Base-by-base conservation (phyloP, 202 grass and related monocot genomes). In the Elaeis oleifera region DNA sequence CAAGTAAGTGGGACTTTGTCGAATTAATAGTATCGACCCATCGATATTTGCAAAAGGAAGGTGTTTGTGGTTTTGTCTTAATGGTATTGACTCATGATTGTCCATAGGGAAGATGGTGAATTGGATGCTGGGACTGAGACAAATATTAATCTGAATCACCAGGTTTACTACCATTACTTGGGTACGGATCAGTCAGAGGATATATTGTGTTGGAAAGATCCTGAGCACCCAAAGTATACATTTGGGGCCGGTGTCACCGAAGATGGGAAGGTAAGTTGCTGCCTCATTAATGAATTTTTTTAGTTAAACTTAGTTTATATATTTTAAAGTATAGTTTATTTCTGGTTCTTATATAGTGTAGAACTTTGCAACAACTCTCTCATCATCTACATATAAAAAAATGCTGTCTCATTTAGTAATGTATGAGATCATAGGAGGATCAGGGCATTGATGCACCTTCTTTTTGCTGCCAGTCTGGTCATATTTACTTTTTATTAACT, bases 131-230 rank as follows among this genome's bases (percentile, higher is more conserved):
- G 92, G 44, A 96, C 92, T 22, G 84, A 96, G 76, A 96, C 87
- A 64, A 83, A 89, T 76, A 89, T 96, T 49, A 96, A 90, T 79
- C 68, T 91, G 60, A 89, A 96, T 79, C 92, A 96, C 24, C 78
- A 90, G 78, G 61, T 96, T 31, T 91, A 91, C 58, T 91, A 96
- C 59, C 92, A 96, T 81, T 77, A 89, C 60, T 63, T 96, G 65
- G 92, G 87, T 60, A 77, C 92, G 18, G 68, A 96, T 51, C 92
- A 96, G 67, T 86, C 87, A 74, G 71, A 91, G 28, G 92, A 96
- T 83, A 84, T 91, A 74, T 79, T 91, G 52, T 90, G 87, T 74
- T 96, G 92, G 92, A 96, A 82, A 76, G 87, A 96, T 78, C 81
- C 76, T 53, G 84, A 91, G 55, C 76, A 96, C 78, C 84, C 92